A percentile compares a stretch with the other conserved stretches of the same genome.
These are phyloP conservation scores for Nicotiana sylvestris DNA, from an alignment of 257 asterid genomes.

Conservation along the genomic window DNA sequence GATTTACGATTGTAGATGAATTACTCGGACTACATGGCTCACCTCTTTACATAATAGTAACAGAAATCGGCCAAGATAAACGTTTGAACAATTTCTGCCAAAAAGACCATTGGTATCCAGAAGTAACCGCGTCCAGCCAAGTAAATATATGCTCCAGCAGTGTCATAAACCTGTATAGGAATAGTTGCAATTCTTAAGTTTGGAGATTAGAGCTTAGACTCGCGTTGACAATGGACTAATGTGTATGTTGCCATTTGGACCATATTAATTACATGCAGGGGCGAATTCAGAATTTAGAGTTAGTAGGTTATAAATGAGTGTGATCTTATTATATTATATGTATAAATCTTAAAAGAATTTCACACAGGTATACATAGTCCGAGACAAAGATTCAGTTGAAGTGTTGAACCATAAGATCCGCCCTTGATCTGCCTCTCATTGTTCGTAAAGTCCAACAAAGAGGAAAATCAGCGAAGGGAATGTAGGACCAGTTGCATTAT, in stretches of 20 bases:
- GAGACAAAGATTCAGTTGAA: not conserved
- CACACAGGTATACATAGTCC: not conserved
- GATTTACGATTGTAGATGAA: not conserved
- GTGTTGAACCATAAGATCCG: not conserved
- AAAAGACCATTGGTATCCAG: constrained; percentile 67
- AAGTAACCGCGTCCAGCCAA: constrained; percentile 56
- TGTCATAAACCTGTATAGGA: constrained; percentile 51
- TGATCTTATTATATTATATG: not conserved
- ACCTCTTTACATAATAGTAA: constrained; percentile 89
- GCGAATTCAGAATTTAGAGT: not conserved
- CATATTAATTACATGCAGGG: not conserved
- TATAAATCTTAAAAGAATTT: not conserved
- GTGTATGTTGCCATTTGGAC: not conserved
- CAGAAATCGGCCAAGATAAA: constrained; percentile 91
- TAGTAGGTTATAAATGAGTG: not conserved
- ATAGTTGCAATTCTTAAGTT: not conserved
- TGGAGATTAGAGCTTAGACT: not conserved
- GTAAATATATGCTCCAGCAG: constrained; percentile 54
- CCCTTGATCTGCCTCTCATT: not conserved
- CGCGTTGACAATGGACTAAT: not conserved
- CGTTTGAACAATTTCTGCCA: constrained; percentile 81
- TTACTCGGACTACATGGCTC: not conserved
- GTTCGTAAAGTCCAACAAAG: not conserved
- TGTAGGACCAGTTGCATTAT: not conserved
- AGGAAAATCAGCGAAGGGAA: not conserved